Evolutionary conservation across 2,329 filamentous ascomycete species (phyloP).

Genomic region (Venturia asperata): DNA sequence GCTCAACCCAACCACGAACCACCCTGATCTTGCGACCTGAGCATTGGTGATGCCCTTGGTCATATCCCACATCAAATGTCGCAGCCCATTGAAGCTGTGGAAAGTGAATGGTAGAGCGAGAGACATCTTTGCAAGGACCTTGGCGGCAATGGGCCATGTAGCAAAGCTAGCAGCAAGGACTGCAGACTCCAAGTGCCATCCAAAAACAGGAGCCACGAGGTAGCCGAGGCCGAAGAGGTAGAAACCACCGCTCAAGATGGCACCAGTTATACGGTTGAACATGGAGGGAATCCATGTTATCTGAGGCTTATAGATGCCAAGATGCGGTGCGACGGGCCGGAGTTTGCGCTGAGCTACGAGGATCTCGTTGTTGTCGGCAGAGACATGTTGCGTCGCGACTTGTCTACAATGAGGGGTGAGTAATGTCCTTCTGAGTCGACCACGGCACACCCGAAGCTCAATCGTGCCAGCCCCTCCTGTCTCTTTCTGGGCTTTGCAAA

Average conservation of each 20-base stretch:
- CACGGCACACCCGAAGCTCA: background rate
- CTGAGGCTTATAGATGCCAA: constrained; percentile 76
- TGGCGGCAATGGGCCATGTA: constrained; percentile 51
- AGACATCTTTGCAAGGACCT: constrained; percentile 52
- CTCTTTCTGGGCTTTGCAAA: background rate
- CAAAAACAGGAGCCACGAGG: constrained; percentile 69
- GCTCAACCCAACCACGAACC: constrained; percentile 53
- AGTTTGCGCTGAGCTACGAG: constrained; percentile 72
- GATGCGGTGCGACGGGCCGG: constrained; percentile 79
- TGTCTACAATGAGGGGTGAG: constrained; percentile 12
- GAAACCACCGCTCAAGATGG: constrained; percentile 60
- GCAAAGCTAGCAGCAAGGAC: constrained; percentile 59
- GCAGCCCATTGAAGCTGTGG: constrained; percentile 61
- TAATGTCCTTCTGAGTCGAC: background rate
- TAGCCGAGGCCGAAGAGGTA: constrained; percentile 79
- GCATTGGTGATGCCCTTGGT: constrained; percentile 56
- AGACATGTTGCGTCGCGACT: constrained; percentile 16
- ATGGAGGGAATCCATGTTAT: constrained; percentile 76
- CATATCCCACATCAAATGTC: constrained; percentile 65
- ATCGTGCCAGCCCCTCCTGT: background rate
- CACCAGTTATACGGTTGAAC: constrained; percentile 79
- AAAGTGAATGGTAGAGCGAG: constrained; percentile 61
- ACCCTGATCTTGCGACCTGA: constrained; percentile 58
- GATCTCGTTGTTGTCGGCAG: constrained; percentile 36
- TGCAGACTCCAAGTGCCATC: constrained; percentile 60